These are phyloP conservation scores for Pseudonitzschia delicatissima DNA, from an alignment of 108 stramenopile species.

Conservation along the genomic window DNA sequence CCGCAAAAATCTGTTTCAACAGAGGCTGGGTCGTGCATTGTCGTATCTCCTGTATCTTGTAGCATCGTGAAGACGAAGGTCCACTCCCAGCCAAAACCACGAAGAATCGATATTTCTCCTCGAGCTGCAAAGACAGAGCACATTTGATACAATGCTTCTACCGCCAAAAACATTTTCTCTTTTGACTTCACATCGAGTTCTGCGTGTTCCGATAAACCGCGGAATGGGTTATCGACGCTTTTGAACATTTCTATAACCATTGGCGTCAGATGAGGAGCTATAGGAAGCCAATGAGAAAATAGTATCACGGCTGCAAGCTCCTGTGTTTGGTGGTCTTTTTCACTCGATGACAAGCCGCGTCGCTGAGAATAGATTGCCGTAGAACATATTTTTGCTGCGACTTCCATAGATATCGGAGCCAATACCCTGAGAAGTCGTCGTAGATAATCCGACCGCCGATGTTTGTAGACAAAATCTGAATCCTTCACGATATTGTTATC, in stretches of 20 bases:
- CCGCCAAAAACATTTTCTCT: slow-evolving; percentile 21
- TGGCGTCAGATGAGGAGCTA: slow-evolving; percentile 78
- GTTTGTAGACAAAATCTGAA: slow-evolving; percentile 9
- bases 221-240: slow-evolving; percentile 28
- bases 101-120: slow-evolving; percentile 38
- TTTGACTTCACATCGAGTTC: not conserved
- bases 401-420: slow-evolving; percentile 75
- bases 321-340: not conserved
- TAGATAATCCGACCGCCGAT: slow-evolving; percentile 59
- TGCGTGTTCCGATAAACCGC: not conserved
- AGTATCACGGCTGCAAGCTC: slow-evolving; percentile 34
- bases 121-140: slow-evolving; percentile 28
- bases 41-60: slow-evolving; percentile 17
- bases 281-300: slow-evolving; percentile 70
- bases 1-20: not conserved
- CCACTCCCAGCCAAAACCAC: slow-evolving; percentile 72
- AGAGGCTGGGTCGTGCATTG: not conserved
- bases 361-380: not conserved
- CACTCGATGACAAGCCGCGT: not conserved
- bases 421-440: slow-evolving; percentile 59
- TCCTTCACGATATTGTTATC: slow-evolving; percentile 6
- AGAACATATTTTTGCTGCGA: slow-evolving; percentile 52
- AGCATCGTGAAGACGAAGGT: slow-evolving; percentile 54
- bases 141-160: slow-evolving; percentile 34
- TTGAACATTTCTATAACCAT: slow-evolving; percentile 56